A percentile compares a stretch with the other conserved stretches of the same genome.
Conservation (phyloP, 2,329 filamentous ascomycete genomes). For the Penicillium expansum region DNA sequence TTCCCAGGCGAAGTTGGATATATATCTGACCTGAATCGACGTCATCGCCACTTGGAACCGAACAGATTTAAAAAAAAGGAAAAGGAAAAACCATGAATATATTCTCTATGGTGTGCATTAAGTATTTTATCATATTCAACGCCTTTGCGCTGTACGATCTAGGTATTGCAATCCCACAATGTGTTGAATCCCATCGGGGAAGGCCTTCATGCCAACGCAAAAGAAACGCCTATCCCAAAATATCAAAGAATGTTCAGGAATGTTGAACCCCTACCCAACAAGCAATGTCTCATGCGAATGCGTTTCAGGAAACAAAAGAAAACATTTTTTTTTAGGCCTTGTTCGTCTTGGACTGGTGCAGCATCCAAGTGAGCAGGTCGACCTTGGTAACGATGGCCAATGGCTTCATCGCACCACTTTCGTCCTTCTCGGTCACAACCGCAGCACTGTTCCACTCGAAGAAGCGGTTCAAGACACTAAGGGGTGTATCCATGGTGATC, state of each 20-base stretch:
- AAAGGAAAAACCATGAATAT: background rate
- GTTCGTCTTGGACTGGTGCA: constrained; percentile 56
- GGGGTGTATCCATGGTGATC: constrained; percentile 85
- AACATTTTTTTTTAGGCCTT: constrained; percentile 8
- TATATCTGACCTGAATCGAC: background rate
- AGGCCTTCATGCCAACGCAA: constrained; percentile 7
- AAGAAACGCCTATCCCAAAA: constrained; percentile 13
- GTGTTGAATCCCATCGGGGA: constrained; percentile 21
- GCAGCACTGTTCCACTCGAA: constrained; percentile 98
- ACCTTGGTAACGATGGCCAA: constrained; percentile 95
- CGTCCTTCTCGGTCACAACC: constrained; percentile 77
- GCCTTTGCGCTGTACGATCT: constrained; percentile 11
- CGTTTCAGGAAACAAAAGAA: background rate
- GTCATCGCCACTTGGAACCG: background rate
- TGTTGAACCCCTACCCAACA: constrained; percentile 21
- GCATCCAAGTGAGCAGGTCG: constrained; percentile 87
- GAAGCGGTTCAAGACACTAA: constrained; percentile 82
- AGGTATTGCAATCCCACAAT: constrained; percentile 6
- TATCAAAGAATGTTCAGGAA: constrained; percentile 13
- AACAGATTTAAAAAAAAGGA: too few species aligned
- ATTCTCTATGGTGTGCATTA: constrained; percentile 5
- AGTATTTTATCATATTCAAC: constrained; percentile 6
- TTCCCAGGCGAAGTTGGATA: background rate
- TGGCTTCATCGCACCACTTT: constrained; percentile 65
- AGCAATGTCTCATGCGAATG: constrained; percentile 12